Percentiles rank a stretch among this genome's conserved stretches.
Conservation (phyloP, 2,329 filamentous ascomycete species). For the Arthrobotrys conoides region DNA sequence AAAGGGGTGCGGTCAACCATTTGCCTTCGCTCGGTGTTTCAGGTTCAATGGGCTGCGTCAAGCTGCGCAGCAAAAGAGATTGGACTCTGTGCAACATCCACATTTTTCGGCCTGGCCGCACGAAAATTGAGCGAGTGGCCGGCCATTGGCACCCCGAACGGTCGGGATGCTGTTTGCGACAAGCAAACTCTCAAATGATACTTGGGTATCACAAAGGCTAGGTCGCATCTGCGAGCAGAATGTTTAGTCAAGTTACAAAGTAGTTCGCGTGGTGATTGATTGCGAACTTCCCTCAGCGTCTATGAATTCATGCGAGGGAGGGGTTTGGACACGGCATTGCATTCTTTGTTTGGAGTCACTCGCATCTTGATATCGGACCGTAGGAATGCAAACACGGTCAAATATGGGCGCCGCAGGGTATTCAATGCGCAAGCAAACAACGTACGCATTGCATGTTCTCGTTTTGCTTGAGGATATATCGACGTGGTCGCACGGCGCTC, state of each 20-base stretch:
- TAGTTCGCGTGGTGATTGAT: slow-evolving; percentile 42
- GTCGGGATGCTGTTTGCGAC: slow-evolving; percentile 51
- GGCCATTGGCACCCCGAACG: slow-evolving; percentile 7
- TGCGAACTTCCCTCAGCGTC: slow-evolving; percentile 47
- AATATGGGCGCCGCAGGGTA: slow-evolving; percentile 35
- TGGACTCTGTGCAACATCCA: slow-evolving; percentile 45
- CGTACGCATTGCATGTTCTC: too few relatives aligned
- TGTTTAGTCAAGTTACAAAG: slow-evolving; percentile 5
- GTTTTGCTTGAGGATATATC: slow-evolving; percentile 16
- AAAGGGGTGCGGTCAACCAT: slow-evolving; percentile 60
- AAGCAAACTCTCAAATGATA: slow-evolving; percentile 37
- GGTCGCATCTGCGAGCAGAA: slow-evolving; percentile 33
- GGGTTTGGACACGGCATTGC: slow-evolving; percentile 11
- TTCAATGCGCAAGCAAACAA: slow-evolving; percentile 37
- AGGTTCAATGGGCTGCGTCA: slow-evolving; percentile 59
- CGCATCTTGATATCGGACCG: slow-evolving; percentile 27
- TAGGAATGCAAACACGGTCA: slow-evolving; percentile 53
- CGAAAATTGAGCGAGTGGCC: slow-evolving; percentile 5
- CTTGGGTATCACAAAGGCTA: slow-evolving; percentile 23
- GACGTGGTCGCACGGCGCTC: slow-evolving; percentile 21
- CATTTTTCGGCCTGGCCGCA: slow-evolving; percentile 58
- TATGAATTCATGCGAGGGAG: slow-evolving; percentile 28
- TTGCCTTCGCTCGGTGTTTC: slow-evolving; percentile 61
- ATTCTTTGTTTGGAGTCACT: slow-evolving; percentile 31
- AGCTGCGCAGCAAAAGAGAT: slow-evolving; percentile 59